Conservation (phyloP, 2,329 filamentous ascomycete genomes). For the Calonectria multiphialidica region DNA sequence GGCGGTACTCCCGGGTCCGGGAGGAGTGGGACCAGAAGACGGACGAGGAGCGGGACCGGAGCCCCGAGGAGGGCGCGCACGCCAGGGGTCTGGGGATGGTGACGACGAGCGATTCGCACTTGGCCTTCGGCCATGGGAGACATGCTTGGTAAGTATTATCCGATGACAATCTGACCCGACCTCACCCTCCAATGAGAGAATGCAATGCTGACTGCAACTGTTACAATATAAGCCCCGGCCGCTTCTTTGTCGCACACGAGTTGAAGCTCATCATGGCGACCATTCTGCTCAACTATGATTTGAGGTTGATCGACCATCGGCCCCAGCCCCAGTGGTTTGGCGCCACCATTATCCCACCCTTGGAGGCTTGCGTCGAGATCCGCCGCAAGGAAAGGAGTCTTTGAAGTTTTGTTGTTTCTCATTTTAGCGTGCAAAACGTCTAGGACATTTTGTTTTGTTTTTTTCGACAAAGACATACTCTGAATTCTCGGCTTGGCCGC, state of each 20-base stretch:
- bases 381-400: conserved; percentile 26
- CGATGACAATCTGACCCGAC: not conserved
- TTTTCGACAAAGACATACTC: no score
- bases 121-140: conserved; percentile 69
- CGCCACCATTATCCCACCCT: conserved; percentile 51
- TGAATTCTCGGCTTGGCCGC: no score
- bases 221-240: conserved; percentile 55
- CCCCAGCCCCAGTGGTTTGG: conserved; percentile 60
- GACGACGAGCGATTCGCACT: conserved; percentile 62
- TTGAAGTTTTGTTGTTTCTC: not conserved
- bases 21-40: conserved; percentile 51
- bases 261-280: conserved; percentile 67
- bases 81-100: conserved; percentile 62
- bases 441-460: not conserved
- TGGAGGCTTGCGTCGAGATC: conserved; percentile 44
- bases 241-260: conserved; percentile 68
- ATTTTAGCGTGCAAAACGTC: not conserved
- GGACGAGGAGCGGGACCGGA: conserved; percentile 42
- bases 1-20: conserved; percentile 59
- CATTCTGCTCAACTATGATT: conserved; percentile 65
- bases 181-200: not conserved
- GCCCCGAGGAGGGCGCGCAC: conserved; percentile 46
- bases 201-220: not conserved
- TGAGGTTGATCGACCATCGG: conserved; percentile 54
- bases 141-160: conserved; percentile 57